Evolutionary conservation across 768 basidiomycete species (phyloP), one percentile per base, ranked within the genome.

Genomic region (Mycena belliarum): DNA sequence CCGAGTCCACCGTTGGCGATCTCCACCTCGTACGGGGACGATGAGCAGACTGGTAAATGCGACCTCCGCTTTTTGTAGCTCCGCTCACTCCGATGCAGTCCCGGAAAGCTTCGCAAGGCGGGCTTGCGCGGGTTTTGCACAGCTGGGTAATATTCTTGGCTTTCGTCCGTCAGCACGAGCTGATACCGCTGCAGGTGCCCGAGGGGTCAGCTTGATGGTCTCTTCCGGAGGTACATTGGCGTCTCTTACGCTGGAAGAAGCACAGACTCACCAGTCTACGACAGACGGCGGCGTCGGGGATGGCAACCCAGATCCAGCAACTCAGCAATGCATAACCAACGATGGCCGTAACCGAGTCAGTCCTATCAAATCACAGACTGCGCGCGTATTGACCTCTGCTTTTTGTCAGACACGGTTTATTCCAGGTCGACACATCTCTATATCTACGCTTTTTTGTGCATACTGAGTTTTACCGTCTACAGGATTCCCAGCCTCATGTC

Each of bases 231-330:
- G 86, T 32, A 12, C 12, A 12, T 55, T 52, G 52, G 16, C 81
- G 76, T 23, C 78, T 76, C 18, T 37, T 66, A n/a, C n/a, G n/a
- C n/a, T 76, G n/a, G 74, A 75, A 10, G 1, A 6, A 18, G 16
- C 23, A 24, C 20, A 15, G 33, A 15, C 33, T 15, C 14, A 11
- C 12, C 9, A 2, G 23, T 18, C 5, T 38, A 7, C 21, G 5
- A 23, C 24, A 79, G 81, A 41, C 76, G 81, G 50, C 26, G 85
- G 84, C 33, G 84, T 84, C 1, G 85, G 84, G 16, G 82, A 76
- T 58, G 73, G 76, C 33, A 55, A 81, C 50, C 14, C 74, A 15
- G 44, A 81, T 62, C 79, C 79, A 18, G 66, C 68, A 3, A 75
- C 70, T 16, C 73, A 75, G 43, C 0, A 64, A 35, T 86, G 84